Base-by-base conservation (phyloP, 2,329 filamentous ascomycete genomes). In the Beauveria australis region DNA sequence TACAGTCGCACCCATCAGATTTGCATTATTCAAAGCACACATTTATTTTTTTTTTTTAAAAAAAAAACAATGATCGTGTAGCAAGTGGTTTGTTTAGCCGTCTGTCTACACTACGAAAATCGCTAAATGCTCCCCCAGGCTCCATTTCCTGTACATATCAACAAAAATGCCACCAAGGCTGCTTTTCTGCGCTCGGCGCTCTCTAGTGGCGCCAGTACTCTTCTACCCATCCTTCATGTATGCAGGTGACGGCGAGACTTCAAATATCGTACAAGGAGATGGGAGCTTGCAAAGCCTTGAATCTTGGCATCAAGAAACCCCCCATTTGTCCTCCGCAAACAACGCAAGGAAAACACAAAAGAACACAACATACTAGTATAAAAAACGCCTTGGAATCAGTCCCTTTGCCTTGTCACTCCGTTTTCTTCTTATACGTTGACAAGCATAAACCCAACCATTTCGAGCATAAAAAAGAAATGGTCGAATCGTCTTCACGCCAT, bases 331-430 rank as follows among this genome's bases (percentile, higher is more conserved):
- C 28, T 49, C 43, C 22, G 46, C 55, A 51, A 37, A 9, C n/a
- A 41, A 14, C 19, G 12, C 28, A 28, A 49, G 30, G 12, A 14
- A 33, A 33, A 33, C 30, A 33, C 12, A 33, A 33, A 33, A 33
- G 30, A 33, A 33, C 30, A 33, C 14, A 33, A 33, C 30, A 33
- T 14, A 33, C 30, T 33, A 58, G 3, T 30, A 16, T 28, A 26
- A 41, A 43, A 49, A 57, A 58, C 55, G 55, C 55, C 55, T 58
- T 51, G 55, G 10, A 51, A 58, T 19, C 37, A 53, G 56, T 59
- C 44, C 43, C 48, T 40, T 59, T 59, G n/a, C 56, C 56, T 37
- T 26, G n/a, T 44, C 56, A 59, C 56, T 59, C 56, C 55, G 12
- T 44, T 59, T 59, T 46, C 47, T 52, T 33, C 46, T 48, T 40